Conservation (phyloP, 495 filamentous ascomycete species). For the Clohesyomyces aquaticus region DNA sequence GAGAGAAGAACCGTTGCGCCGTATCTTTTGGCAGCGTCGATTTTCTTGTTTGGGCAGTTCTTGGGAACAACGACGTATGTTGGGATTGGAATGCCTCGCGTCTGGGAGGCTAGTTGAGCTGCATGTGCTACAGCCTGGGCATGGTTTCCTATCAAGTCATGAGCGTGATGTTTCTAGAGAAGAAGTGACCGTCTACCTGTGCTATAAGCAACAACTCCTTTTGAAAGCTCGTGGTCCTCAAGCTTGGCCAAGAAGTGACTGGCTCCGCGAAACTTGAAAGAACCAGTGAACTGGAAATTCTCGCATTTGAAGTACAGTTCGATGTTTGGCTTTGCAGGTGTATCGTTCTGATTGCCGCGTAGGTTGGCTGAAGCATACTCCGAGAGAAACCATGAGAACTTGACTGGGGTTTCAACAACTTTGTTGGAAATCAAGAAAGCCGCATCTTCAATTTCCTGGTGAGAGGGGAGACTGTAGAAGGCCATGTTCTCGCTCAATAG, state of each 20-base stretch:
- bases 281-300: slow-evolving; percentile 14
- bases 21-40: background rate
- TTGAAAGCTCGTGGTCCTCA: slow-evolving; percentile 4
- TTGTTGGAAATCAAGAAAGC: background rate
- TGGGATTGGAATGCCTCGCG: slow-evolving; percentile 5
- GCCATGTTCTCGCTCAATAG: background rate
- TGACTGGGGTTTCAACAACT: background rate
- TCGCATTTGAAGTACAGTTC: slow-evolving; percentile 23
- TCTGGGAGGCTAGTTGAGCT: background rate
- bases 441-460: background rate
- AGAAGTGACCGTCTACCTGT: slow-evolving; percentile 4
- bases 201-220: slow-evolving; percentile 20
- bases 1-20: slow-evolving; percentile 8
- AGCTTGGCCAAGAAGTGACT: slow-evolving; percentile 13
- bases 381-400: background rate
- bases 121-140: slow-evolving; percentile 13
- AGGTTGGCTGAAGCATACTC: background rate
- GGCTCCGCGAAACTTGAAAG: slow-evolving; percentile 18
- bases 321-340: background rate
- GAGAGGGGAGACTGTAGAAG: background rate
- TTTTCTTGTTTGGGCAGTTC: slow-evolving; percentile 7
- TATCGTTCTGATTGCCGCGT: background rate
- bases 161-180: background rate
- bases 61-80: slow-evolving; percentile 13
- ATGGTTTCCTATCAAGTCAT: slow-evolving; percentile 9